phyloP scores from a whole-genome alignment of 2,329 filamentous ascomycete genomes.

The Colletotrichum truncatum region DNA sequence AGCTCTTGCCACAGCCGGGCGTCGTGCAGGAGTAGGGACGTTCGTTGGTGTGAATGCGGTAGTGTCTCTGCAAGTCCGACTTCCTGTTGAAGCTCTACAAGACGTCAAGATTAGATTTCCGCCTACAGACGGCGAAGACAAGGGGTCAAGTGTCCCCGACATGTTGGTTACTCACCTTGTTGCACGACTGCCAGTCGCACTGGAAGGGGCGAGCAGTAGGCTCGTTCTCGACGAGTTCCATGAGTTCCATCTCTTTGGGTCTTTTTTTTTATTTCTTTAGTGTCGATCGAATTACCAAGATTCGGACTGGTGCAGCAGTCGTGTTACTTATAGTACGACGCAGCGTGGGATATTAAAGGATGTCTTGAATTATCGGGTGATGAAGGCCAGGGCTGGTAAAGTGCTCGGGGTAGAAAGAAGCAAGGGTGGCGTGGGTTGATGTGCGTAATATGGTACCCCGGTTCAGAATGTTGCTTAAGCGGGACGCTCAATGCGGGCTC shows the following conservation, averaged over 20 bases:
- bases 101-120: slow-evolving; percentile 29
- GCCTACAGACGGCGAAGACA: background rate
- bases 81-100: slow-evolving; percentile 77
- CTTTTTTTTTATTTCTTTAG: slow-evolving; percentile 33
- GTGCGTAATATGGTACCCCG: slow-evolving; percentile 19
- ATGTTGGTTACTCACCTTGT: slow-evolving; percentile 58
- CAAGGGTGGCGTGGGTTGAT: slow-evolving; percentile 23
- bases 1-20: slow-evolving; percentile 72
- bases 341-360: slow-evolving; percentile 15
- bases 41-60: slow-evolving; percentile 78
- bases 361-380: slow-evolving; percentile 25
- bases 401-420: slow-evolving; percentile 15
- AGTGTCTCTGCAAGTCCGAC: slow-evolving; percentile 75
- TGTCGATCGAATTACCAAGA: slow-evolving; percentile 42
- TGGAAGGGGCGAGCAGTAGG: slow-evolving; percentile 69
- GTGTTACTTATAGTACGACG: slow-evolving; percentile 27
- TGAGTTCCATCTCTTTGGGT: slow-evolving; percentile 64
- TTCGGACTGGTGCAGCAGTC: slow-evolving; percentile 30
- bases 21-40: slow-evolving; percentile 71
- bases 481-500: slow-evolving; percentile 26
- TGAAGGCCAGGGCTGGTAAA: slow-evolving; percentile 5
- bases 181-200: slow-evolving; percentile 71
- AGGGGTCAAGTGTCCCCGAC: background rate
- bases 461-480: slow-evolving; percentile 25
- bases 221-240: slow-evolving; percentile 73